These are phyloP conservation scores for Sisymbrium altissimum DNA, from an alignment of 345 rosid species.

Conservation along the genomic window DNA sequence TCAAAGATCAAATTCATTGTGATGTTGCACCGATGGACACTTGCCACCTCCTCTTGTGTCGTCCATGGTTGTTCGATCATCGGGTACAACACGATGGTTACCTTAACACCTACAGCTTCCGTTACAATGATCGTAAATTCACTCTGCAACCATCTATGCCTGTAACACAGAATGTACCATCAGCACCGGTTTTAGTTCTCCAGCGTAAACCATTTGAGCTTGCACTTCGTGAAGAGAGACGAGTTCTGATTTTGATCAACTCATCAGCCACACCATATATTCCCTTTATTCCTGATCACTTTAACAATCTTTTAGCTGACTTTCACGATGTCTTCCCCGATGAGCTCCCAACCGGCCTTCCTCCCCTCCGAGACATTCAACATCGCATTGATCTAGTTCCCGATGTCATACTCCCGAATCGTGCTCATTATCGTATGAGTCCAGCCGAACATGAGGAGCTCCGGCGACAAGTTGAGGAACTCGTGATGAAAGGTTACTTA, in stretches of 20 bases:
- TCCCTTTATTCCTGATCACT: too few relatives aligned
- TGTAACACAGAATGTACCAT: neutral
- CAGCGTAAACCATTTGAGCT: neutral
- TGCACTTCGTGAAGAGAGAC: neutral
- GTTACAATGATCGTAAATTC: neutral
- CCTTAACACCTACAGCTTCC: neutral
- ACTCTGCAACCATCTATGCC: neutral
- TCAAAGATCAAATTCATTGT: too few relatives aligned
- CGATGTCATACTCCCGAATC: neutral
- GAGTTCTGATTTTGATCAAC: neutral
- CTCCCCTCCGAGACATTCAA: neutral
- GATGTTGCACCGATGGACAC: too few relatives aligned
- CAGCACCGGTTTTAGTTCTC: neutral
- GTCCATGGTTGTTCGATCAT: too few relatives aligned
- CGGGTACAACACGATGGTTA: neutral
- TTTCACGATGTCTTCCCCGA: too few relatives aligned
- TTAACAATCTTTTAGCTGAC: too few relatives aligned
- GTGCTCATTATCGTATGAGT: too few relatives aligned
- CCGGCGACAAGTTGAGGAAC: neutral
- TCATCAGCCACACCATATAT: too few relatives aligned
- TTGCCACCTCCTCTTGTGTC: too few relatives aligned
- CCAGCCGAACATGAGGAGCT: neutral
- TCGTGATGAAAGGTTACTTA: neutral
- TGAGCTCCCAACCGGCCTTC: neutral
- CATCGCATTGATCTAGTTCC: neutral